Conservation (phyloP, 441 rosid genomes). For the Populus hybrid region DNA sequence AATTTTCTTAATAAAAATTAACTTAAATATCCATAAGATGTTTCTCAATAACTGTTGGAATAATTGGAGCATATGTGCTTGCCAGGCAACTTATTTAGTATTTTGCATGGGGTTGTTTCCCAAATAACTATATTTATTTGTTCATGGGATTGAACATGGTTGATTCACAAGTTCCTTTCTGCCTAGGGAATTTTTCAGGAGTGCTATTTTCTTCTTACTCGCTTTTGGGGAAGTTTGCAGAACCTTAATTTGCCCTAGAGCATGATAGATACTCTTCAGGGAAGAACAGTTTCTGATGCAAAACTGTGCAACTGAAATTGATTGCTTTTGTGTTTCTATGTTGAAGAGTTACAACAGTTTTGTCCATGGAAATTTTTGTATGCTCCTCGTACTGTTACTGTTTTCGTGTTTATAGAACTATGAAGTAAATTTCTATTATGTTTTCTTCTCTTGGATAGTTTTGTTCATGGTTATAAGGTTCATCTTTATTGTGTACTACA, state of each 20-base stretch:
- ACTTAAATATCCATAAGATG: not conserved
- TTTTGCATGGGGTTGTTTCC: not conserved
- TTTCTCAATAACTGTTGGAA: not conserved
- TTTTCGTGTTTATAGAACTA: no score
- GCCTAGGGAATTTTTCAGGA: not conserved
- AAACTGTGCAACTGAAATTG: conserved; percentile 6
- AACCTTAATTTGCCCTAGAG: not conserved
- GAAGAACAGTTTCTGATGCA: not conserved
- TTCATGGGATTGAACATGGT: not conserved
- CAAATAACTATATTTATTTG: not conserved
- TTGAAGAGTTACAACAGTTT: not conserved
- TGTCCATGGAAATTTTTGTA: not conserved
- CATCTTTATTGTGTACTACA: conserved; percentile 15
- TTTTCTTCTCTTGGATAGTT: conserved; percentile 9
- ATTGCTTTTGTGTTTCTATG: not conserved
- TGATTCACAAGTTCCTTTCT: not conserved
- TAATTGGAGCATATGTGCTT: not conserved
- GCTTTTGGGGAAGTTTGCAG: not conserved
- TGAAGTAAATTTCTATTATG: conserved; percentile 3
- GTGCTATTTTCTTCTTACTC: not conserved
- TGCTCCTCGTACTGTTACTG: not conserved
- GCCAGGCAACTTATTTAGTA: not conserved
- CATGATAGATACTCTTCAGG: no score
- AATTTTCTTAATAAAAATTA: not conserved
- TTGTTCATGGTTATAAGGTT: conserved; percentile 5